phyloP scores from a whole-genome alignment of 129 eudicot species.

The Saposhnikovia divaricata region DNA sequence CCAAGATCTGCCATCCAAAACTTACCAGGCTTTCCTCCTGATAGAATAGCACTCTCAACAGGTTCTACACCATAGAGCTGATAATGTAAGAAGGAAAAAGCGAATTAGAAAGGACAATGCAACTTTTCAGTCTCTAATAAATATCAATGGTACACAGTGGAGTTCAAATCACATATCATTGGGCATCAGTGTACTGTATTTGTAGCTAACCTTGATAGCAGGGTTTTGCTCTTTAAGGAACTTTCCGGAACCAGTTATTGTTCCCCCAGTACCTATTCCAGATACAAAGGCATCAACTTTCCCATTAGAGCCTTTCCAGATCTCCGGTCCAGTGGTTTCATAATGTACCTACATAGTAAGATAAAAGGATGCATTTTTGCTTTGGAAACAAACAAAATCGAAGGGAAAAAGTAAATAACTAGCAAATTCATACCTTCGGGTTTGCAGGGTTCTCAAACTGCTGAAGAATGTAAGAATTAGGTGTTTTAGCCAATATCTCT shows the following conservation, averaged over 20 bases:
- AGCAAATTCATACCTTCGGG: conserved; percentile 52
- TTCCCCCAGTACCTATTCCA: conserved; percentile 96
- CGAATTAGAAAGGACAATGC: not conserved
- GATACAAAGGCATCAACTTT: conserved; percentile 79
- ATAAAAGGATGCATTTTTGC: conserved; percentile 4
- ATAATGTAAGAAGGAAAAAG: conserved; percentile 15
- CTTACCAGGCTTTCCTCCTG: conserved; percentile 98
- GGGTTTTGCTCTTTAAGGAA: conserved; percentile 81
- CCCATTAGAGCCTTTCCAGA: conserved; percentile 75
- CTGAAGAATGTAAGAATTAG: conserved; percentile 80
- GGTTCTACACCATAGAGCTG: conserved; percentile 74
- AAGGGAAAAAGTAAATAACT: not conserved
- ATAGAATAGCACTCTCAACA: conserved; percentile 68
- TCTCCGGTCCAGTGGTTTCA: conserved; percentile 89
- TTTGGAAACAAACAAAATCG: not conserved
- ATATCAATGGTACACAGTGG: not conserved
- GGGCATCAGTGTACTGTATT: not conserved
- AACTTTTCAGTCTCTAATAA: not conserved
- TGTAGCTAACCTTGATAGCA: conserved; percentile 49
- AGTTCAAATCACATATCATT: not conserved
- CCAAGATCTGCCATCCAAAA: not conserved
- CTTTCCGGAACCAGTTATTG: conserved; percentile 75
- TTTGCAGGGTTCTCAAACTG: conserved; percentile 97
- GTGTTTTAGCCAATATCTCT: conserved; percentile 76
- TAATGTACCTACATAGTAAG: conserved; percentile 54